These are phyloP conservation scores for Coemansia sp. DNA, from an alignment of 192 early-diverging fungal genomes.

Conservation along the genomic window DNA sequence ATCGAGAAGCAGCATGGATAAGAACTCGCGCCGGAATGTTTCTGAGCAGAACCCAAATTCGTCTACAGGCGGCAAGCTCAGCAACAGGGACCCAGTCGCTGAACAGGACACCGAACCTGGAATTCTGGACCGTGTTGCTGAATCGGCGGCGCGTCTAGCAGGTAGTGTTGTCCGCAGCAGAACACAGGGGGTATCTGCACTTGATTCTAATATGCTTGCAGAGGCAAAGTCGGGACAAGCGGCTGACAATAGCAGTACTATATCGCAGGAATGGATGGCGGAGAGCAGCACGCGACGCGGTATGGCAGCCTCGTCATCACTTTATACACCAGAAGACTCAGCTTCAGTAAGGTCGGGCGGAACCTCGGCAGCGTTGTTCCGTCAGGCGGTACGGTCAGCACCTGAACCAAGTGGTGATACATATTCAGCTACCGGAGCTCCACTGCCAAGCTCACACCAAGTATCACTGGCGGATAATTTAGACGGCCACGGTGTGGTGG, in stretches of 20 bases:
- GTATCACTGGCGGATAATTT: slow-evolving; percentile 66
- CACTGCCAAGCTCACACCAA: slow-evolving; percentile 81
- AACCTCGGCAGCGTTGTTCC: slow-evolving; percentile 70
- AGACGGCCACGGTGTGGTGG: slow-evolving; percentile 35
- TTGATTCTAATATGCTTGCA: slow-evolving; percentile 17
- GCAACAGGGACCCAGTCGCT: not conserved
- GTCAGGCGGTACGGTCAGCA: slow-evolving; percentile 38
- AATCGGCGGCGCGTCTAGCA: slow-evolving; percentile 37
- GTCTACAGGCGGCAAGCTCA: not conserved
- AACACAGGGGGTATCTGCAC: slow-evolving; percentile 9
- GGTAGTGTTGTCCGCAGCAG: slow-evolving; percentile 16
- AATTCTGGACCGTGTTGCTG: slow-evolving; percentile 23
- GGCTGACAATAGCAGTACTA: slow-evolving; percentile 6
- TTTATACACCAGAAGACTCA: not conserved
- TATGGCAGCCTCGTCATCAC: slow-evolving; percentile 55
- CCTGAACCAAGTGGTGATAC: not conserved
- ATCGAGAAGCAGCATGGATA: slow-evolving; percentile 1
- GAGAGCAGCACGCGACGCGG: slow-evolving; percentile 10
- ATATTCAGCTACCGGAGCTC: not conserved
- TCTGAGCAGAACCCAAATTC: not conserved
- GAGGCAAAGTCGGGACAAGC: slow-evolving; percentile 28
- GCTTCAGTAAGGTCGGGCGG: not conserved
- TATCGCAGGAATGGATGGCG: slow-evolving; percentile 24
- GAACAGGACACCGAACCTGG: not conserved
- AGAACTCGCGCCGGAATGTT: not conserved